Conservation (phyloP, 208 protist species). For the Leptomonas pyrrhocoris region DNA sequence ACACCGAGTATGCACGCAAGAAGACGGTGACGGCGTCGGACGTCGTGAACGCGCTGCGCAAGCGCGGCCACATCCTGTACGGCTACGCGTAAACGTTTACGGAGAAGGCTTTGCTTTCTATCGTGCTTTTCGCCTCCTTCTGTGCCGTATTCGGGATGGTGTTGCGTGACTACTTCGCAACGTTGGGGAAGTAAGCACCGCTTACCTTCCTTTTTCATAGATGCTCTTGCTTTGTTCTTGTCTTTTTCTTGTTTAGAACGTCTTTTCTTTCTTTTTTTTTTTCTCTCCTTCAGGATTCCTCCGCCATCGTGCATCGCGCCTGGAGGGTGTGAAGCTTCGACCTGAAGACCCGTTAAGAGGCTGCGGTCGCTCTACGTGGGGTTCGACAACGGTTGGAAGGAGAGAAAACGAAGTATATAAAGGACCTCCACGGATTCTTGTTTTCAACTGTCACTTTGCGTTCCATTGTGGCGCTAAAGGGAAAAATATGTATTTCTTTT, state of each 20-base stretch:
- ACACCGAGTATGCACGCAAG: no score
- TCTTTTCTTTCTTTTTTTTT: slow-evolving; percentile 7
- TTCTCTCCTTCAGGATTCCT: not conserved
- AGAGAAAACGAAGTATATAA: no score
- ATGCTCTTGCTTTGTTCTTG: slow-evolving; percentile 11
- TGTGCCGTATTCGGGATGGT: not conserved
- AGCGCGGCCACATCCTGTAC: slow-evolving; percentile 88
- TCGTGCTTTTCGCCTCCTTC: not conserved
- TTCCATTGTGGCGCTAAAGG: no score
- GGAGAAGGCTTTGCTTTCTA: not conserved
- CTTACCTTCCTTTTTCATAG: slow-evolving; percentile 4
- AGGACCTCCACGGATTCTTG: no score
- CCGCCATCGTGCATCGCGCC: no score
- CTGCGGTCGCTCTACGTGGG: no score
- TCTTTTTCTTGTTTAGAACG: slow-evolving; percentile 9
- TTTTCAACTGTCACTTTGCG: no score
- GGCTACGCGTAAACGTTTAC: slow-evolving; percentile 68
- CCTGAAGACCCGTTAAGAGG: no score
- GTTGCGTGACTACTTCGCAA: not conserved
- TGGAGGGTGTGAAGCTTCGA: no score
- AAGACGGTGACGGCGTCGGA: slow-evolving; percentile 84
- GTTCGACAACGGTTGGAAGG: no score
- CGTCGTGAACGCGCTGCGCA: slow-evolving; percentile 91
- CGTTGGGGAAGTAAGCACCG: not conserved
- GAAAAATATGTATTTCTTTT: no score